Conservation (phyloP, 2,329 filamentous ascomycete species). For the Verticillium nonalfalfae region DNA sequence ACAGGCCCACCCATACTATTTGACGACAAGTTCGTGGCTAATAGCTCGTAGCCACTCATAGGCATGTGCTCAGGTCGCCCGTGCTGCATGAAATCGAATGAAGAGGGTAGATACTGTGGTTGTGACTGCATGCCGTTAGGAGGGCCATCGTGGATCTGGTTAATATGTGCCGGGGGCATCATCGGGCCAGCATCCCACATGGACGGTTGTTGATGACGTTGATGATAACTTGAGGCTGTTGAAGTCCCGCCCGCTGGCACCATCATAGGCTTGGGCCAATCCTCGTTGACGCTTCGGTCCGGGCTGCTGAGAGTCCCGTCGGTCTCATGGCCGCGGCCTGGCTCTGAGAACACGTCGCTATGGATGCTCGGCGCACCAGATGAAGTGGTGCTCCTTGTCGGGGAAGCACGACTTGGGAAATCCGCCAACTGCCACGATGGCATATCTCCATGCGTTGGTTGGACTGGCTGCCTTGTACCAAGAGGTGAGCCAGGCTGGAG, state of each 20-base stretch:
- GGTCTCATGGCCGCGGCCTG: constrained; percentile 29
- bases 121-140: constrained; percentile 29
- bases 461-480: constrained; percentile 24
- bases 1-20: constrained; percentile 15
- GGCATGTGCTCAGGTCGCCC: constrained; percentile 28
- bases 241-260: constrained; percentile 7
- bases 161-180: constrained; percentile 31
- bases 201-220: constrained; percentile 12
- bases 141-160: constrained; percentile 25
- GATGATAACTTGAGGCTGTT: constrained; percentile 4
- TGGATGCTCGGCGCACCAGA: constrained; percentile 49
- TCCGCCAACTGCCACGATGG: constrained; percentile 16
- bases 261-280: constrained; percentile 4
- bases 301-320: constrained; percentile 36
- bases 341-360: constrained; percentile 33
- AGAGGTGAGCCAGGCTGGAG: constrained; percentile 53
- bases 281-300: constrained; percentile 28
- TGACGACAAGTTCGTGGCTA: constrained; percentile 46
- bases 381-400: constrained; percentile 24
- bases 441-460: constrained; percentile 6
- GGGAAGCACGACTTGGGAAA: constrained; percentile 13
- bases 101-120: constrained; percentile 21
- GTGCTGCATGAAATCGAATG: constrained; percentile 13
- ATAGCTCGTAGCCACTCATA: constrained; percentile 54
- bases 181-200: constrained; percentile 29